Evolutionary conservation across 768 basidiomycete genomes (phyloP).

Genomic region (Pholiota molesta): DNA sequence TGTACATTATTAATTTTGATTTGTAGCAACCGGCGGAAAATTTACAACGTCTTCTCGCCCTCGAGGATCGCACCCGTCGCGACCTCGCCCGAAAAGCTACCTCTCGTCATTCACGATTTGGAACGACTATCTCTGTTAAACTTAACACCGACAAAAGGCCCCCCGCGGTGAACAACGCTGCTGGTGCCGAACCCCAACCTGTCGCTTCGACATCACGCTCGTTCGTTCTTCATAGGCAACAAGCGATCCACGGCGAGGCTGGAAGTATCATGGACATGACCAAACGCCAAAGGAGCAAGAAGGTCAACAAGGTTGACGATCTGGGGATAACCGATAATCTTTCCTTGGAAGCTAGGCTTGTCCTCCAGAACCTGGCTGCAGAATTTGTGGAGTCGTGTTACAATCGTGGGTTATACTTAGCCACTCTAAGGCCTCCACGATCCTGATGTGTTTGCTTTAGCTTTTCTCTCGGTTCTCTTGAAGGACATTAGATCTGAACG

Average conservation of each 20-base stretch:
- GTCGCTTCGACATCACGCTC: constrained; percentile 43
- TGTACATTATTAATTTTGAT: constrained; percentile 10
- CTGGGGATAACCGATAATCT: constrained; percentile 70
- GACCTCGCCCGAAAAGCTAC: constrained; percentile 54
- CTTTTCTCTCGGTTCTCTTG: constrained; percentile 82
- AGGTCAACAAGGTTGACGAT: constrained; percentile 66
- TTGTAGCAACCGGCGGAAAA: constrained; percentile 67
- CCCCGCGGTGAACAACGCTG: constrained; percentile 15
- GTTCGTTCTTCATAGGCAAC: constrained; percentile 85
- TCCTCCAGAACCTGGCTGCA: constrained; percentile 69
- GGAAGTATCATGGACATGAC: constrained; percentile 72
- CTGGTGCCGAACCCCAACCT: constrained; percentile 25
- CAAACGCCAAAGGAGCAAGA: constrained; percentile 63
- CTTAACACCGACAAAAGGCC: constrained; percentile 59
- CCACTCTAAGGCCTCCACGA: constrained; percentile 3
- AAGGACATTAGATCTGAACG: constrained; percentile 95
- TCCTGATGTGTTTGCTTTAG: constrained; percentile 40
- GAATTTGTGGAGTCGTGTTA: constrained; percentile 84
- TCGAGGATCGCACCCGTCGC: constrained; percentile 70
- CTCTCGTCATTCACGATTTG: constrained; percentile 94
- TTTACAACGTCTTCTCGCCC: constrained; percentile 74
- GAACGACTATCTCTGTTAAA: constrained; percentile 88
- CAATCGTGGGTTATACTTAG: constrained; percentile 66
- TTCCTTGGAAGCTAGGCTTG: constrained; percentile 60
- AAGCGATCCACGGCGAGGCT: constrained; percentile 71